Evolutionary conservation across 2,329 filamentous ascomycete genomes (phyloP).

Genomic region (Alternaria rosae): DNA sequence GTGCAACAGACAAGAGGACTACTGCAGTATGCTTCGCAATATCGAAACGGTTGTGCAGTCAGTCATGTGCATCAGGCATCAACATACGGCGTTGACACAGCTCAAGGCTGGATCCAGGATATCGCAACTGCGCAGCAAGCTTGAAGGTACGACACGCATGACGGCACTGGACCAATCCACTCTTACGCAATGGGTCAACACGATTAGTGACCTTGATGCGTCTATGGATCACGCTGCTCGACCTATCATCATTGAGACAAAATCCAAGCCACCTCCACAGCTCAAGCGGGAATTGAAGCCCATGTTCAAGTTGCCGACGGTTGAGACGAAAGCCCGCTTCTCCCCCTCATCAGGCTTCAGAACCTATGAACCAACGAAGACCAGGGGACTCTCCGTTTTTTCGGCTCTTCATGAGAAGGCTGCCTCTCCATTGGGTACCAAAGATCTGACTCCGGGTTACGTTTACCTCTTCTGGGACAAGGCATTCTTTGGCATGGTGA

Average conservation of each 20-base stretch:
- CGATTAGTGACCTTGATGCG: not conserved
- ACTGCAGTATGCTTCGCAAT: not conserved
- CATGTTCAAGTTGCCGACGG: not conserved
- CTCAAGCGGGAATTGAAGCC: not conserved
- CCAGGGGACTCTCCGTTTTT: not conserved
- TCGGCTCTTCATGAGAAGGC: not conserved
- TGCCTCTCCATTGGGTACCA: not conserved
- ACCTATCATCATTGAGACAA: not conserved
- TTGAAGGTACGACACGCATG: not conserved
- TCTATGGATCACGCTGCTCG: not conserved
- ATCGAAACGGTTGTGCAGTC: not conserved
- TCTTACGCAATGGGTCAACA: not conserved
- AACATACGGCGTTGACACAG: not conserved
- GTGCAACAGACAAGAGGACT: not conserved
- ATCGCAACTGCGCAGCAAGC: not conserved
- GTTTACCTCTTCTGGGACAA: constrained; percentile 29
- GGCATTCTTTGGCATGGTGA: constrained; percentile 19
- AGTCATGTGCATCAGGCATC: not conserved
- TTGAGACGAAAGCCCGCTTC: not conserved
- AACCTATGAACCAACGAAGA: not conserved
- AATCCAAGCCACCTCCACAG: not conserved
- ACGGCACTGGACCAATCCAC: not conserved
- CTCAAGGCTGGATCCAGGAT: not conserved
- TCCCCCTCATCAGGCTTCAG: not conserved
- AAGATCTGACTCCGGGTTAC: constrained; percentile 10